Conservation (phyloP, 192 early-diverging fungal species). For the Coemansia sp. region DNA sequence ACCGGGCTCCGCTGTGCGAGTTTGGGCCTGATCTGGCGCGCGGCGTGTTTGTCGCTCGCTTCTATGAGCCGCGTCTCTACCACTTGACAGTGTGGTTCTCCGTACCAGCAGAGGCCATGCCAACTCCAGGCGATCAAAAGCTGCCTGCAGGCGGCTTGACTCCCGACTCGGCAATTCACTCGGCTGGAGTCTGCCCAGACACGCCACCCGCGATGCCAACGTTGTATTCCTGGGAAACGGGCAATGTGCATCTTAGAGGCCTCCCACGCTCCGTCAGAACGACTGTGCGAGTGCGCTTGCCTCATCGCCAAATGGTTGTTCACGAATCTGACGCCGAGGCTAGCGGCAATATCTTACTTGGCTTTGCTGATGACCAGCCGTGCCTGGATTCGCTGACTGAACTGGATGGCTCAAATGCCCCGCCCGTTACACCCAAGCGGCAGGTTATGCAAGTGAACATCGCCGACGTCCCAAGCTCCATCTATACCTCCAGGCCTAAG, state of each 20-base stretch:
- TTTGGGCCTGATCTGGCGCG: conserved; percentile 13
- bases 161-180: neutral
- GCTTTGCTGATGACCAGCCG: conserved; percentile 3
- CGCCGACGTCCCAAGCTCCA: conserved; percentile 1
- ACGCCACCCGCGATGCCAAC: neutral
- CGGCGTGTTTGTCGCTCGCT: conserved; percentile 13
- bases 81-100: conserved; percentile 20
- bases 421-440: neutral
- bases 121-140: neutral
- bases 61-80: conserved; percentile 11
- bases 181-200: neutral
- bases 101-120: neutral
- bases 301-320: conserved; percentile 13
- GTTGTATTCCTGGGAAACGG: conserved; percentile 13
- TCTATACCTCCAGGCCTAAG: neutral
- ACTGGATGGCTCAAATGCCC: neutral
- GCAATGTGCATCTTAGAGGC: conserved; percentile 6
- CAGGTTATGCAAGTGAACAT: conserved; percentile 5
- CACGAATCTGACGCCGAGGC: neutral
- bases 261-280: conserved; percentile 18
- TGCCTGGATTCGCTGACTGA: neutral
- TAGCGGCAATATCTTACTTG: neutral
- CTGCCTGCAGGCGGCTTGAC: neutral
- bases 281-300: conserved; percentile 20
- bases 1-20: neutral